Percentiles rank a stretch among this genome's conserved stretches.
These are phyloP conservation scores for Fusarium palustre DNA, from an alignment of 2,329 filamentous ascomycete genomes.

Conservation along the genomic window DNA sequence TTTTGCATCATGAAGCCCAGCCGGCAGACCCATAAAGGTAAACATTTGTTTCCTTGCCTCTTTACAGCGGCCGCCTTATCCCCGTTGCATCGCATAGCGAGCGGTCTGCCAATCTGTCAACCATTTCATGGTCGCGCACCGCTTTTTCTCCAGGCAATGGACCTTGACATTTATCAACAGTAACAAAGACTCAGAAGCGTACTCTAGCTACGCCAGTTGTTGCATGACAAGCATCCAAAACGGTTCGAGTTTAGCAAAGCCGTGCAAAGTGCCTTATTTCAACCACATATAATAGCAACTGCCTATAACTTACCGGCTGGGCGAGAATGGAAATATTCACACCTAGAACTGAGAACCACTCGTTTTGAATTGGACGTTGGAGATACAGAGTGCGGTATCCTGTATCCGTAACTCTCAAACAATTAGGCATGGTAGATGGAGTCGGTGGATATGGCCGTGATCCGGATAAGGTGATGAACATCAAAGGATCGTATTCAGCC, in stretches of 20 bases:
- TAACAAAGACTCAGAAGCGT: slow-evolving; percentile 2
- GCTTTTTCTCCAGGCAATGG: slow-evolving; percentile 12
- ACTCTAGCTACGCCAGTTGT: slow-evolving; percentile 18
- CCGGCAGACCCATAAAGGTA: slow-evolving; percentile 13
- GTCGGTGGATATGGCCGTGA: slow-evolving; percentile 12
- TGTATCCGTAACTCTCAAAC: not conserved
- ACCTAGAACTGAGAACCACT: not conserved
- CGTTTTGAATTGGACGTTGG: not conserved
- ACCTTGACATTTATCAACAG: slow-evolving; percentile 10
- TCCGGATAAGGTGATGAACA: slow-evolving; percentile 15
- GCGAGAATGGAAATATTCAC: not conserved
- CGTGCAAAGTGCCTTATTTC: slow-evolving; percentile 29
- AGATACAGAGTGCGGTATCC: not conserved
- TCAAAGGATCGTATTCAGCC: slow-evolving; percentile 25
- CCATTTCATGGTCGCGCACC: slow-evolving; percentile 28
- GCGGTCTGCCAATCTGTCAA: slow-evolving; percentile 20
- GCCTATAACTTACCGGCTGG: not conserved
- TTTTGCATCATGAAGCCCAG: slow-evolving; percentile 16
- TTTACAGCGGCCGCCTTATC: slow-evolving; percentile 28
- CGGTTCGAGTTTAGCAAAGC: slow-evolving; percentile 19
- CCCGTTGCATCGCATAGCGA: slow-evolving; percentile 25
- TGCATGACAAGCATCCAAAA: slow-evolving; percentile 25
- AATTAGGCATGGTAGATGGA: slow-evolving; percentile 3
- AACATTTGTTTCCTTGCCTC: slow-evolving; percentile 28
- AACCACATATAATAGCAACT: not conserved